Base-by-base conservation (phyloP, 2,329 filamentous ascomycete genomes). In the Fusarium torulosum region DNA sequence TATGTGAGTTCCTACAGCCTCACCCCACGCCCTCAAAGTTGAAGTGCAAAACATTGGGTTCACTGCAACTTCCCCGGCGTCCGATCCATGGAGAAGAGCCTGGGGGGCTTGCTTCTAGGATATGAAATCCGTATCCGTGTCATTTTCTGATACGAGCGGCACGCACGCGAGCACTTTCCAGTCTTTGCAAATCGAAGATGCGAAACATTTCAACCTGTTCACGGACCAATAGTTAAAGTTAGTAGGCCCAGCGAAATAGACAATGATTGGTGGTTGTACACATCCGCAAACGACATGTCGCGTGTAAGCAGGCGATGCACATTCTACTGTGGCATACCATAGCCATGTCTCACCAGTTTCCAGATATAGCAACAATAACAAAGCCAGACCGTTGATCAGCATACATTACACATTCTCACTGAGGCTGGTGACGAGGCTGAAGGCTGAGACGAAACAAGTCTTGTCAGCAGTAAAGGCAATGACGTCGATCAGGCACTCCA, bases 161-260 rank as follows among this genome's bases (percentile, higher is more conserved):
- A 63, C 64, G 53, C 63, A 63, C 66, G 64, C 68, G 60, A 70
- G 63, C 60, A 59, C 54, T 55, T 70, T 70, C 67, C 61, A 42
- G 5, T 59, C 27, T 47, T 35, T 53, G 38, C 6, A 20, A 7
- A 51, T 41, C n/a, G 29, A 55, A 19, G 38, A 69, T 55, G 29
- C 43, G 27, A 55, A 57, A 45, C 53, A 52, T 53, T 55, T 62
- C 31, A 67, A 45, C 29, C 38, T 38, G 21, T 44, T 52, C 66
- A 69, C 66, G 53, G 61, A 44, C 66, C 66, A 41, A 14, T 20
- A 53, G 46, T 56, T 40, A 35, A 65, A 40, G 37, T 63, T 59
- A 46, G 23, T 59, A 46, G 23, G 37, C 53, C 17, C 11, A 15
- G 23, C 42, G 11, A 23, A 35, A 31, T 13, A 23, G 40, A 41